Evolutionary conservation across 768 basidiomycete species (phyloP).

Genomic region (Boletus coccyginus): DNA sequence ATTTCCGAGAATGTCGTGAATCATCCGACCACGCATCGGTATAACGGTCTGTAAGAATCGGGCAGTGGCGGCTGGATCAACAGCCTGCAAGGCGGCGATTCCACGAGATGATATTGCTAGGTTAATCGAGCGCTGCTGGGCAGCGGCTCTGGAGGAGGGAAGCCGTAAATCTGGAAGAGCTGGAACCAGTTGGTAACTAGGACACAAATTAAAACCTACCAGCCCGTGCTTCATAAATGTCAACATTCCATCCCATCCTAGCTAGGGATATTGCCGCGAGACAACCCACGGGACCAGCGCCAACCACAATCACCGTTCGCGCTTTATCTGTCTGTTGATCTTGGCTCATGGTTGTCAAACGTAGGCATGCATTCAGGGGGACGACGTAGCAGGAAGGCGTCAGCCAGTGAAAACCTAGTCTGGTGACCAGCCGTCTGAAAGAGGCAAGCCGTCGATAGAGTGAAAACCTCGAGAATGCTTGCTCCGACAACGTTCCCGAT

Average conservation of each 20-base stretch:
- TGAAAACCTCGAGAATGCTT: too few relatives aligned
- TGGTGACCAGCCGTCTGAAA: too few relatives aligned
- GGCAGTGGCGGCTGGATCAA: constrained; percentile 68
- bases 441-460: too few relatives aligned
- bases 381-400: not conserved
- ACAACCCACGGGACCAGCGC: constrained; percentile 94
- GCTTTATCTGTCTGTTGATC: not conserved
- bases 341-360: constrained; percentile 13
- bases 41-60: constrained; percentile 77
- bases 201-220: constrained; percentile 43
- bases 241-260: constrained; percentile 82
- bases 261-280: constrained; percentile 84
- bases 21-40: constrained; percentile 96
- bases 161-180: constrained; percentile 64
- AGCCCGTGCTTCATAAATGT: constrained; percentile 75
- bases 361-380: not conserved
- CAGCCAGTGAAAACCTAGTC: too few relatives aligned
- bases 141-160: constrained; percentile 59
- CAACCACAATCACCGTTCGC: constrained; percentile 65
- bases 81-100: constrained; percentile 78
- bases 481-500: constrained; percentile 1
- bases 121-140: constrained; percentile 89
- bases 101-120: constrained; percentile 93
- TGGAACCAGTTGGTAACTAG: constrained; percentile 10
- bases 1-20: constrained; percentile 73